These are phyloP conservation scores for Wickerhamomyces sp. DNA, from an alignment of 1,139 yeast species.

Conservation along the genomic window DNA sequence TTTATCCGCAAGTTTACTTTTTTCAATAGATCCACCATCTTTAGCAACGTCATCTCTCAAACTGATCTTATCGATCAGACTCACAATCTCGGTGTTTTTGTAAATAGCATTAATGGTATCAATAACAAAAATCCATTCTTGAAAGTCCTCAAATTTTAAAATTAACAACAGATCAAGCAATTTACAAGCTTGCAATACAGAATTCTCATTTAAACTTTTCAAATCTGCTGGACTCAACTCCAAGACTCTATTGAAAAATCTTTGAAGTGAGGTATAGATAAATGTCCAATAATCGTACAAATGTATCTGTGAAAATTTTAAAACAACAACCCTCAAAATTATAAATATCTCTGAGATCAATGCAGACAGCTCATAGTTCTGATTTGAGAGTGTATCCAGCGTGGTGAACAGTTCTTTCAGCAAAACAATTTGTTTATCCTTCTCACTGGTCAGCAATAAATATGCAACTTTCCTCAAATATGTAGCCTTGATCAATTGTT, in stretches of 20 bases:
- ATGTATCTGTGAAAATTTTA: constrained; percentile 60
- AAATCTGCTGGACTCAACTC: constrained; percentile 30
- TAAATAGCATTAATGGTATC: constrained; percentile 64
- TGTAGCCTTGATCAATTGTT: constrained; percentile 40
- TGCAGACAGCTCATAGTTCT: constrained; percentile 16
- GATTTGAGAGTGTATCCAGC: constrained; percentile 38
- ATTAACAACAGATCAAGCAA: constrained; percentile 69
- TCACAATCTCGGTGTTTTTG: constrained; percentile 28
- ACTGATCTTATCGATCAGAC: constrained; percentile 34
- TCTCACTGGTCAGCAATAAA: constrained; percentile 54
- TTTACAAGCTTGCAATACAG: constrained; percentile 61
- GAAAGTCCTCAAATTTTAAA: constrained; percentile 70
- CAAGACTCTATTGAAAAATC: constrained; percentile 41
- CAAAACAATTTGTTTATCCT: constrained; percentile 29
- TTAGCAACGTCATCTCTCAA: constrained; percentile 19
- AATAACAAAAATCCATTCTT: constrained; percentile 82
- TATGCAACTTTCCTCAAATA: constrained; percentile 58
- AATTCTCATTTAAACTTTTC: constrained; percentile 35
- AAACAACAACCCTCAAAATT: constrained; percentile 56
- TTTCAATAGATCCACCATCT: constrained; percentile 7
- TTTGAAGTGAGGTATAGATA: constrained; percentile 56
- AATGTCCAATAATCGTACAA: constrained; percentile 68
- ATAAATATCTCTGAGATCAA: constrained; percentile 45
- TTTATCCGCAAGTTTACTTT: constrained; percentile 9
- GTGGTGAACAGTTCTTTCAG: constrained; percentile 44